A percentile compares a stretch with the other conserved stretches of the same genome.
Evolutionary conservation across 2,329 filamentous ascomycete species (phyloP).

Genomic region (Diaporthe ampelina): DNA sequence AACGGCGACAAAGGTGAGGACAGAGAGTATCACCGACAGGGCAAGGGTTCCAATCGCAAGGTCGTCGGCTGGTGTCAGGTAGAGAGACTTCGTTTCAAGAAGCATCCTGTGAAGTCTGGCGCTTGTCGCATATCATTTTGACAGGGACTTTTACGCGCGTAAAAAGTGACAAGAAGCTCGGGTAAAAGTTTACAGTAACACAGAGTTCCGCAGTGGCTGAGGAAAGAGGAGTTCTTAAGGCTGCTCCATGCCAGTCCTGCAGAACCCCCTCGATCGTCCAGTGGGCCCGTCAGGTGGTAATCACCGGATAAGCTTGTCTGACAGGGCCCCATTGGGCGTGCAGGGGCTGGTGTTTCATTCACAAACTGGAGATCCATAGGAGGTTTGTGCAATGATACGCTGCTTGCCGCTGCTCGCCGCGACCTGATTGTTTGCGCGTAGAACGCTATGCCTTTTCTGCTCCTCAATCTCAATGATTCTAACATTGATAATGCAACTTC

Average conservation of each 20-base stretch:
- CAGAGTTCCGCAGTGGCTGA: background rate
- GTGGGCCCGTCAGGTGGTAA: background rate
- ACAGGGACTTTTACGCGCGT: background rate
- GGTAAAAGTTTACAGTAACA: background rate
- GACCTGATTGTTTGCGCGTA: background rate
- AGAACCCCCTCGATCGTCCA: background rate
- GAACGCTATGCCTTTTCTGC: background rate
- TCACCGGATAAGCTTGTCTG: constrained; percentile 7
- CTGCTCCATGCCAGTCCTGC: background rate
- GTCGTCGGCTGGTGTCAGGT: constrained; percentile 14
- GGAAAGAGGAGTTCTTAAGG: constrained; percentile 8
- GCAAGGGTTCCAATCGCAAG: background rate
- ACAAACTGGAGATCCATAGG: background rate
- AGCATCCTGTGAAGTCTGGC: background rate
- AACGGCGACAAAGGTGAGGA: background rate
- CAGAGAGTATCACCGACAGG: background rate
- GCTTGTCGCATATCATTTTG: constrained; percentile 4
- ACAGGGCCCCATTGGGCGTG: background rate
- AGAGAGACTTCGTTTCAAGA: constrained; percentile 3
- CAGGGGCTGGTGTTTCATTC: constrained; percentile 21
- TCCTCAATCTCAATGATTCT: background rate
- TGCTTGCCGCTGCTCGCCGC: no score
- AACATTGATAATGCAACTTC: no score
- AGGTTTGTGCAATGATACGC: background rate
- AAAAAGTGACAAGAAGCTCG: constrained; percentile 12